Conservation (phyloP, 2,329 filamentous ascomycete species). For the Zasmidium cellare region DNA sequence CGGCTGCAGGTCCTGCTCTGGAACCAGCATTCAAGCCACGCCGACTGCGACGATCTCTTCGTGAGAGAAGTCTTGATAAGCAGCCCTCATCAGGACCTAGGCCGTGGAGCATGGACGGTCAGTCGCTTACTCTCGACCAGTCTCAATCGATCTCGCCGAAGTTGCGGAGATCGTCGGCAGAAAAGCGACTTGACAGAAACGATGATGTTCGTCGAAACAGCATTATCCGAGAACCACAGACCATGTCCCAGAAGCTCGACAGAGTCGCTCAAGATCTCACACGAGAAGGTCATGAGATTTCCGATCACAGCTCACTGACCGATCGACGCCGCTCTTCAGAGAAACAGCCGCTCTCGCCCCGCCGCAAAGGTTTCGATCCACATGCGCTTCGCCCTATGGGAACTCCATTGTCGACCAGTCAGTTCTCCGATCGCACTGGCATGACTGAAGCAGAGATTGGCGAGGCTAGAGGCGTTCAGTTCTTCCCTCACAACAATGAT, state of each 20-base stretch:
- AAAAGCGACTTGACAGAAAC: slow-evolving; percentile 21
- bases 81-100: background rate
- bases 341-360: slow-evolving; percentile 18
- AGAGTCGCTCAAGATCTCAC: slow-evolving; percentile 11
- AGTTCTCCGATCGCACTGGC: slow-evolving; percentile 29
- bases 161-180: slow-evolving; percentile 21
- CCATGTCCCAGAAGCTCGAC: slow-evolving; percentile 8
- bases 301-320: background rate
- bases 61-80: slow-evolving; percentile 16
- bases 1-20: background rate
- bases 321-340: slow-evolving; percentile 18
- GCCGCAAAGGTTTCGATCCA: slow-evolving; percentile 25
- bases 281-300: slow-evolving; percentile 2
- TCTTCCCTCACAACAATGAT: slow-evolving; percentile 64
- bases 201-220: slow-evolving; percentile 21
- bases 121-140: background rate
- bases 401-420: slow-evolving; percentile 28
- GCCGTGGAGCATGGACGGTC: slow-evolving; percentile 14
- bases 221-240: slow-evolving; percentile 12
- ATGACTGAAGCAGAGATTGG: slow-evolving; percentile 51
- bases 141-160: slow-evolving; percentile 5
- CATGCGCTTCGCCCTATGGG: slow-evolving; percentile 23
- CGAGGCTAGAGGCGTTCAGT: slow-evolving; percentile 61
- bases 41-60: slow-evolving; percentile 18
- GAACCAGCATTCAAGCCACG: slow-evolving; percentile 10